Conservation (phyloP, 441 rosid genomes). For the Aquilaria agallochum region DNA sequence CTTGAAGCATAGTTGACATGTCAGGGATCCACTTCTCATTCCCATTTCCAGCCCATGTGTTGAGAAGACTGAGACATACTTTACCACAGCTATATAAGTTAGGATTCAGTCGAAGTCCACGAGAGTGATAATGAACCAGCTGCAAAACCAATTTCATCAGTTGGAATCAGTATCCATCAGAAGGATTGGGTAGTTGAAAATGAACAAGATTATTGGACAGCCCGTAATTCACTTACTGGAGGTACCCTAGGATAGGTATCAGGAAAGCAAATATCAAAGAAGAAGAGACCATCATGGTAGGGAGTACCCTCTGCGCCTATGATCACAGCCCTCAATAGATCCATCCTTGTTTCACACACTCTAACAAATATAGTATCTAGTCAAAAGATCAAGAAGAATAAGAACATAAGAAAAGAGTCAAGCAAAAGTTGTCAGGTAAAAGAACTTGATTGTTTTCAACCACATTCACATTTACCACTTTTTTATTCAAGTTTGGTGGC, state of each 20-base stretch:
- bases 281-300: slow-evolving; percentile 93
- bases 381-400: slow-evolving; percentile 15
- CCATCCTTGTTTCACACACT: slow-evolving; percentile 90
- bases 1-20: slow-evolving; percentile 76
- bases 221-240: slow-evolving; percentile 51
- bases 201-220: slow-evolving; percentile 3
- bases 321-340: slow-evolving; percentile 88
- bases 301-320: slow-evolving; percentile 96
- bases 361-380: slow-evolving; percentile 84
- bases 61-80: slow-evolving; percentile 92
- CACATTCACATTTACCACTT: not conserved
- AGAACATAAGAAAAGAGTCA: not conserved
- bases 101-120: slow-evolving; percentile 85
- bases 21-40: slow-evolving; percentile 85
- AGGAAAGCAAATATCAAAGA: slow-evolving; percentile 86
- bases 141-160: slow-evolving; percentile 29
- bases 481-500: slow-evolving; percentile 1
- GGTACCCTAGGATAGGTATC: slow-evolving; percentile 63
- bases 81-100: slow-evolving; percentile 72
- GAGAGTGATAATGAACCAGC: slow-evolving; percentile 73
- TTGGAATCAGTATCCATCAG: slow-evolving; percentile 8
- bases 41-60: slow-evolving; percentile 69
- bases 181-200: not conserved
- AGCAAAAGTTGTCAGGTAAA: slow-evolving; percentile 12
- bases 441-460: not conserved